phyloP scores from a whole-genome alignment of 768 basidiomycete species.

The Galerina sulciceps region DNA sequence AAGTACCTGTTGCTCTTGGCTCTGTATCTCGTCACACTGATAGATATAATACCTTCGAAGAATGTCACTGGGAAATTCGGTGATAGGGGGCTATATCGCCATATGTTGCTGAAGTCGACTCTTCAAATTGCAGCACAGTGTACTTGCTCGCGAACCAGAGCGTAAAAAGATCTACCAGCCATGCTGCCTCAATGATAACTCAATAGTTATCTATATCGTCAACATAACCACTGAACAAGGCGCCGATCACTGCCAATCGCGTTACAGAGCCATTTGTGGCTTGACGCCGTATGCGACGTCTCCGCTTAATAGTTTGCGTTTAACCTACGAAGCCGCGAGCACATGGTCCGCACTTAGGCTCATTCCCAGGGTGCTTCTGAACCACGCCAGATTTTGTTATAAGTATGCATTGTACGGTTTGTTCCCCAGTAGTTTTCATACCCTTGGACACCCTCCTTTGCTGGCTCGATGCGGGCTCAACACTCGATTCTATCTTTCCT shows the following conservation, averaged over 20 bases:
- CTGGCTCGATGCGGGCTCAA: constrained; percentile 13
- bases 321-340: constrained; percentile 13
- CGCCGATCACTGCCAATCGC: too few relatives aligned
- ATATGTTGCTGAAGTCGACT: not conserved
- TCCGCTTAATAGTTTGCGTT: not conserved
- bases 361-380: constrained; percentile 30
- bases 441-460: constrained; percentile 9
- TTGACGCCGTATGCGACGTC: not conserved
- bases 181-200: too few relatives aligned
- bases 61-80: not conserved
- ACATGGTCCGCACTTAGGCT: constrained; percentile 12
- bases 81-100: not conserved
- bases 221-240: too few relatives aligned
- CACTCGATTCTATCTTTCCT: constrained; percentile 14
- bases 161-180: too few relatives aligned
- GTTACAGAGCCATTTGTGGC: too few relatives aligned
- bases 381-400: constrained; percentile 19
- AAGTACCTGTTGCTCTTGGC: too few relatives aligned
- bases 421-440: not conserved
- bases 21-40: not conserved
- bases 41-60: not conserved
- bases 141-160: too few relatives aligned
- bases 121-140: too few relatives aligned
- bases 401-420: constrained; percentile 5
- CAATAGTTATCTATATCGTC: too few relatives aligned